Conservation (phyloP, 306 rosid species). For the Castanea mollissima region DNA sequence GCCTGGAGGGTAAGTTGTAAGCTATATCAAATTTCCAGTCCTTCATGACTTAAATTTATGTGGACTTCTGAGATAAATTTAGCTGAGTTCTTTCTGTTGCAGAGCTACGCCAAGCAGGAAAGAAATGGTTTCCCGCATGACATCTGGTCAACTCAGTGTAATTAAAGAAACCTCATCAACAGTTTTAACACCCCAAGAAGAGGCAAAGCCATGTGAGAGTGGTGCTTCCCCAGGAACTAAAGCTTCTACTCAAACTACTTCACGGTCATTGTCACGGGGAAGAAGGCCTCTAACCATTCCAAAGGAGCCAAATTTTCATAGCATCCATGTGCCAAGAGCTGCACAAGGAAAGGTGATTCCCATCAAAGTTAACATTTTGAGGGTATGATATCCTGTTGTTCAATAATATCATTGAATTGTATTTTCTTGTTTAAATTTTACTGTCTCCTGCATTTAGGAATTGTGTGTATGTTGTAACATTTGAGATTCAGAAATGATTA, state of each 20-base stretch:
- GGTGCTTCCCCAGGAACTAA: slow-evolving; percentile 27
- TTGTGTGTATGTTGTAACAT: neutral
- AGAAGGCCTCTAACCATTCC: slow-evolving; percentile 55
- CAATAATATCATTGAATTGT: slow-evolving; percentile 53
- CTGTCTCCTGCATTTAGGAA: neutral
- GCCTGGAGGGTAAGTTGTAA: slow-evolving; percentile 43
- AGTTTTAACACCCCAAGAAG: slow-evolving; percentile 33
- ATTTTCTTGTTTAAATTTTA: neutral
- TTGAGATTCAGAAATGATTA: neutral
- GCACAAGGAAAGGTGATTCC: slow-evolving; percentile 36
- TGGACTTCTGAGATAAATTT: neutral
- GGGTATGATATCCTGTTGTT: slow-evolving; percentile 18
- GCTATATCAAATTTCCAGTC: neutral
- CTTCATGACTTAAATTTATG: neutral
- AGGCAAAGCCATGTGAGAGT: slow-evolving; percentile 31
- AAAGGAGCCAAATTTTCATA: slow-evolving; percentile 68
- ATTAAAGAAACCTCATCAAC: slow-evolving; percentile 45
- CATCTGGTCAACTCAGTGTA: slow-evolving; percentile 34
- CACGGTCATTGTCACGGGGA: slow-evolving; percentile 37
- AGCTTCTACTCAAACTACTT: slow-evolving; percentile 8
- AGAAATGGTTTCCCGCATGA: slow-evolving; percentile 30
- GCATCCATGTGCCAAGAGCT: slow-evolving; percentile 51
- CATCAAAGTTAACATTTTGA: neutral
- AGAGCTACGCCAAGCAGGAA: slow-evolving; percentile 54
- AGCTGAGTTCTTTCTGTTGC: slow-evolving; percentile 16